A percentile compares a stretch with the other conserved stretches of the same genome.
These are phyloP conservation scores for Epichloe aotearoae DNA, from an alignment of 2,329 filamentous ascomycete genomes.

Conservation along the genomic window DNA sequence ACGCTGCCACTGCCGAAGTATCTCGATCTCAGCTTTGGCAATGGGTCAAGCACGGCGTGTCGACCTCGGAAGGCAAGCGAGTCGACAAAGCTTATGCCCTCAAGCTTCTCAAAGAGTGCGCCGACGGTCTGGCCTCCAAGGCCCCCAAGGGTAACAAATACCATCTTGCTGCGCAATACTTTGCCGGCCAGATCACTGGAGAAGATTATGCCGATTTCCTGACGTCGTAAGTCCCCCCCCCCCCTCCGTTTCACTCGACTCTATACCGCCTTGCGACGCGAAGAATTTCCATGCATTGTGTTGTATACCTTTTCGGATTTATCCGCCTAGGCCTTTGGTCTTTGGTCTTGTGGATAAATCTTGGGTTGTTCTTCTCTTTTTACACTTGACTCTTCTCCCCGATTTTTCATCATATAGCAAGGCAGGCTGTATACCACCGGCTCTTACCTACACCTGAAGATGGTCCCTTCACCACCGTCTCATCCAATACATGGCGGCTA, in stretches of 20 bases:
- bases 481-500: not conserved
- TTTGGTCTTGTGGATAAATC: no score
- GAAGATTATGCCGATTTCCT: conserved; percentile 97
- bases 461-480: not conserved
- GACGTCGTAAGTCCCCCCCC: conserved; percentile 50
- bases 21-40: conserved; percentile 93
- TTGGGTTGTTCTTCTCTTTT: not conserved
- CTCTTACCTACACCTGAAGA: not conserved
- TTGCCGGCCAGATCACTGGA: conserved; percentile 81
- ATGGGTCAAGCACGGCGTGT: conserved; percentile 64
- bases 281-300: no score
- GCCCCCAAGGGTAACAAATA: conserved; percentile 84
- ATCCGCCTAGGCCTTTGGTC: no score
- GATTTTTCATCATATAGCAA: no score
- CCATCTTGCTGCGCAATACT: conserved; percentile 82
- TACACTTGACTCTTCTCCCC: not conserved
- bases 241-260: not conserved
- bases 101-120: conserved; percentile 73
- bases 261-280: no score
- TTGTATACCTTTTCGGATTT: no score
- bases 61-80: conserved; percentile 76
- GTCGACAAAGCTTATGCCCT: conserved; percentile 89
- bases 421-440: not conserved
- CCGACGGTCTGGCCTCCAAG: conserved; percentile 59
- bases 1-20: conserved; percentile 93